Evolutionary conservation across 176 grass and related monocot species (phyloP).

Genomic region (Themeda triandra): DNA sequence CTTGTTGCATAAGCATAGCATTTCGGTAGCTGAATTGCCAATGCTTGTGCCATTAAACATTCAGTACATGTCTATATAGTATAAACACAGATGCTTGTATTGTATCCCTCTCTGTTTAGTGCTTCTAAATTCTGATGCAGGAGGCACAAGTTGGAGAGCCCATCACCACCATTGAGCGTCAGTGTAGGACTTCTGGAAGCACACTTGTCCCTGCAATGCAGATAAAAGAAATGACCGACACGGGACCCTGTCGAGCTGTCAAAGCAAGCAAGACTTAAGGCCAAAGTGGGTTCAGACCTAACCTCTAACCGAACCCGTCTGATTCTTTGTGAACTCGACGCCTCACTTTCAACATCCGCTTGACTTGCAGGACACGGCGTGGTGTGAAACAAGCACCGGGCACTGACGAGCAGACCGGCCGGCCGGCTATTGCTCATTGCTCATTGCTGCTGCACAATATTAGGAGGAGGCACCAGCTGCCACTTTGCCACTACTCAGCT

Average conservation of each 20-base stretch:
- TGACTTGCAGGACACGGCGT: not conserved
- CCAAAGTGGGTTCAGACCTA: slow-evolving; percentile 12
- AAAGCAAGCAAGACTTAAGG: not conserved
- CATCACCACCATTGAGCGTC: not conserved
- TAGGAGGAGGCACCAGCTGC: not conserved
- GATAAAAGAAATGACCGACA: not conserved
- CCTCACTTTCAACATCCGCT: not conserved
- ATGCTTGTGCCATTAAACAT: not conserved
- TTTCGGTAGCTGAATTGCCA: not conserved
- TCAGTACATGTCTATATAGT: not conserved
- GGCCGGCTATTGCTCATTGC: not conserved
- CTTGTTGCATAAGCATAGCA: not conserved
- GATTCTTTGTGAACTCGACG: not conserved
- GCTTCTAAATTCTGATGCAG: not conserved
- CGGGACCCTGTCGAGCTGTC: not conserved
- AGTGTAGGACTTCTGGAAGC: slow-evolving; percentile 1
- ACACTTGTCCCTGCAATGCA: not conserved
- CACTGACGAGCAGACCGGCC: not conserved
- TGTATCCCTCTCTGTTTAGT: not conserved
- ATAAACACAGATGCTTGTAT: not conserved
- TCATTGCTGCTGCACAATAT: not conserved
- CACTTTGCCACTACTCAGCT: not conserved
- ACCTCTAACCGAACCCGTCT: not conserved
- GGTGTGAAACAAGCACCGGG: slow-evolving; percentile 8
- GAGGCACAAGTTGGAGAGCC: not conserved